phyloP scores from a whole-genome alignment of 306 rosid genomes.

The Cicer yamashitae region DNA sequence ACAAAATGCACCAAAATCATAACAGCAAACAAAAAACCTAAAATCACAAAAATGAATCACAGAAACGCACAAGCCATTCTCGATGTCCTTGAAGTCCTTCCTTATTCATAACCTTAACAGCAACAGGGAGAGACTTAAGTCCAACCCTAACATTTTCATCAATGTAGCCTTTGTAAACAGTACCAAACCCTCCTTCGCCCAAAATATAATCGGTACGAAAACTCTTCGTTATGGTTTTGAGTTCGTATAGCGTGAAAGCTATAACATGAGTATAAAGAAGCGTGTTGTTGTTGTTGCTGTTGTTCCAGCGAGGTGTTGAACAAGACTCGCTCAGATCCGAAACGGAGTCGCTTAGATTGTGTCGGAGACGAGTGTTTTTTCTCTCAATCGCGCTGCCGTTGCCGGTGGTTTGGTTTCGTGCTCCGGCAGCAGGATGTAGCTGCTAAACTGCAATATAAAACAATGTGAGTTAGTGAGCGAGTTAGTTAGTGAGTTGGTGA shows the following conservation, averaged over 20 bases:
- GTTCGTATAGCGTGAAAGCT: slow-evolving; percentile 89
- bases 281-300: slow-evolving; percentile 71
- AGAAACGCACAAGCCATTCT: slow-evolving; percentile 85
- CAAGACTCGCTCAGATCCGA: slow-evolving; percentile 96
- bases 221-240: slow-evolving; percentile 96
- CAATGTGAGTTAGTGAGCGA: slow-evolving; percentile 1
- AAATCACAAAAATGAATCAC: not conserved
- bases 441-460: slow-evolving; percentile 68
- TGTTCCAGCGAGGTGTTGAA: slow-evolving; percentile 81
- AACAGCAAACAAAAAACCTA: not conserved
- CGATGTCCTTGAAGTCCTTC: slow-evolving; percentile 99
- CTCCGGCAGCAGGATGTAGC: slow-evolving; percentile 53
- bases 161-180: slow-evolving; percentile 96
- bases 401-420: slow-evolving; percentile 28
- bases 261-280: slow-evolving; percentile 87
- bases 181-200: slow-evolving; percentile 99
- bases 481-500: not conserved
- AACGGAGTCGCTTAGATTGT: slow-evolving; percentile 52
- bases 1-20: not conserved
- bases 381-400: slow-evolving; percentile 31
- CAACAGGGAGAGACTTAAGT: slow-evolving; percentile 93
- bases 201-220: slow-evolving; percentile 90
- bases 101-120: slow-evolving; percentile 93
- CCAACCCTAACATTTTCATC: slow-evolving; percentile 98
- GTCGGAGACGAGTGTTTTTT: slow-evolving; percentile 56